A percentile compares a stretch with the other conserved stretches of the same genome.
Conservation (phyloP, 257 asterid genomes). For the Lycium barbarum region DNA sequence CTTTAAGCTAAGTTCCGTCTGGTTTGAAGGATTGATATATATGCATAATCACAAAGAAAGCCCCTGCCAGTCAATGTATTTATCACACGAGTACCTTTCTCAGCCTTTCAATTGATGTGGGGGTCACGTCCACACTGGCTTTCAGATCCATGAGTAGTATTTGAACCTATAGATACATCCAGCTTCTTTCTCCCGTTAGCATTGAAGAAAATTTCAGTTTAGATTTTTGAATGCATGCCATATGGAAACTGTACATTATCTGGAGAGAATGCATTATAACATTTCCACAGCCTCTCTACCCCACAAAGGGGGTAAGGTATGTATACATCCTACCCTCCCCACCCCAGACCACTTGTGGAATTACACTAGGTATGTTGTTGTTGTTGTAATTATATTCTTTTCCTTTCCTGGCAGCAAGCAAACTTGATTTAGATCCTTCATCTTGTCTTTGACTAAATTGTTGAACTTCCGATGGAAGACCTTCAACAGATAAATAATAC, state of each 20-base stretch:
- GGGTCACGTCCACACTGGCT: not conserved
- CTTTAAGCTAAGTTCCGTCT: not conserved
- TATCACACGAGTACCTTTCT: not conserved
- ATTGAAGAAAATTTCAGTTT: not conserved
- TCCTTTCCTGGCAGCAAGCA: not conserved
- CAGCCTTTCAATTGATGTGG: not conserved
- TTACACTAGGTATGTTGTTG: no score
- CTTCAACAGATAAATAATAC: not conserved
- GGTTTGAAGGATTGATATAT: not conserved
- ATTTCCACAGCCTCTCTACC: not conserved
- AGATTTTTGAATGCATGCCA: slow-evolving; percentile 4
- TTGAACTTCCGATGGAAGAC: not conserved
- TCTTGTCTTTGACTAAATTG: not conserved
- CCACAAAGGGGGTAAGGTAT: no score
- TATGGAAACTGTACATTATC: not conserved
- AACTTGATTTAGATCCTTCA: not conserved
- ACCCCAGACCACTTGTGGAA: no score
- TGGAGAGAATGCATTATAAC: not conserved
- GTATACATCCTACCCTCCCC: no score
- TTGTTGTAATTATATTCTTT: not conserved
- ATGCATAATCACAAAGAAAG: not conserved
- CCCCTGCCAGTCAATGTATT: not conserved
- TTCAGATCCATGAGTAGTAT: not conserved
- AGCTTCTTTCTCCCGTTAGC: not conserved
- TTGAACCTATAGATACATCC: not conserved